phyloP scores from a whole-genome alignment of 2,329 filamentous ascomycete species.

The Colletotrichum sp. region DNA sequence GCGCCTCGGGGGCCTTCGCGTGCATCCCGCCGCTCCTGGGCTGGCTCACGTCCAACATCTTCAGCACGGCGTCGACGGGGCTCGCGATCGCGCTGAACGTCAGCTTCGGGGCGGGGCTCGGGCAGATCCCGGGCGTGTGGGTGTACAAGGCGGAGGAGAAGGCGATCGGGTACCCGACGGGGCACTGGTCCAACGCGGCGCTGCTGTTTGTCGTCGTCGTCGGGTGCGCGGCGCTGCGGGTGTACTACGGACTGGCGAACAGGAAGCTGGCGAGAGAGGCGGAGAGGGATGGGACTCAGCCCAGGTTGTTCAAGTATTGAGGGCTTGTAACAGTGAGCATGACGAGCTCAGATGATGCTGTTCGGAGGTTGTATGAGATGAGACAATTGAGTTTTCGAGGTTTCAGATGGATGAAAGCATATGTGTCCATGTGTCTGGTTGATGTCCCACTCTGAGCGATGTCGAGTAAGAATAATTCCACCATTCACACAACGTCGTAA shows the following conservation, averaged over 20 bases:
- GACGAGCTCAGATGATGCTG: neutral
- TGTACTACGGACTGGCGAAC: conserved; percentile 60
- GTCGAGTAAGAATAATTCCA: neutral
- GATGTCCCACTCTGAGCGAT: neutral
- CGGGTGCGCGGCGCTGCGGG: conserved; percentile 56
- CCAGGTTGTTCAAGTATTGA: conserved; percentile 45
- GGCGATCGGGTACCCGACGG: conserved; percentile 67
- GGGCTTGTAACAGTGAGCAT: neutral
- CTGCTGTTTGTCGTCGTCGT: conserved; percentile 62
- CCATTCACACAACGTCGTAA: neutral
- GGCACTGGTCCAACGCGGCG: conserved; percentile 70
- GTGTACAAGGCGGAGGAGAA: conserved; percentile 72
- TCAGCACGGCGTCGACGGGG: conserved; percentile 67
- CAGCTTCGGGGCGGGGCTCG: conserved; percentile 66
- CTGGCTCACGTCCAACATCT: conserved; percentile 73
- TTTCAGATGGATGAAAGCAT: neutral
- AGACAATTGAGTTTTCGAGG: neutral
- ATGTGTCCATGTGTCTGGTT: neutral
- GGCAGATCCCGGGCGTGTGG: conserved; percentile 76
- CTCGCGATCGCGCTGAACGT: conserved; percentile 75
- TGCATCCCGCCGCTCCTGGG: conserved; percentile 72
- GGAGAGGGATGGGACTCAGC: conserved; percentile 32
- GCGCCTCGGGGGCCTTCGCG: conserved; percentile 68
- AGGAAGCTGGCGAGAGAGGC: conserved; percentile 34
- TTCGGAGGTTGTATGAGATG: neutral